A percentile compares a stretch with the other conserved stretches of the same genome.
These are phyloP conservation scores for Clonostachys solani DNA, from an alignment of 2,329 filamentous ascomycete species.

Conservation along the genomic window DNA sequence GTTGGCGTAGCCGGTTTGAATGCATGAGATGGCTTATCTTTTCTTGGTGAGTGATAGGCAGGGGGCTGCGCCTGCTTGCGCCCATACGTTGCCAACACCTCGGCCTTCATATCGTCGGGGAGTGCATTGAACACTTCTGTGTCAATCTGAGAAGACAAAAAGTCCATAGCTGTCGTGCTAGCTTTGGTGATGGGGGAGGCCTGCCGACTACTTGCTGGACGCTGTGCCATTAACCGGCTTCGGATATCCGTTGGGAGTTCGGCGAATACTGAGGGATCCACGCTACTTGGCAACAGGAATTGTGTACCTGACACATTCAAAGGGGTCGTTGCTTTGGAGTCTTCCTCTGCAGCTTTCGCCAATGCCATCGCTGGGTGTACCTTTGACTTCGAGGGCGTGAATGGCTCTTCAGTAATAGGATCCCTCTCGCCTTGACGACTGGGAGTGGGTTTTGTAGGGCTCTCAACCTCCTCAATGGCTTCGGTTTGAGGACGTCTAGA, in stretches of 20 bases:
- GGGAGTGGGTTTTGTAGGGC: slow-evolving; percentile 24
- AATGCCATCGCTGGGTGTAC: slow-evolving; percentile 49
- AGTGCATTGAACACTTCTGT: slow-evolving; percentile 78
- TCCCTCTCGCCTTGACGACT: slow-evolving; percentile 31
- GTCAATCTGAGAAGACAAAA: slow-evolving; percentile 76
- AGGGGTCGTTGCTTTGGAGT: slow-evolving; percentile 58
- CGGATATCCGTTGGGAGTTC: slow-evolving; percentile 83
- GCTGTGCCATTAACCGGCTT: slow-evolving; percentile 64
- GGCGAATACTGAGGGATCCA: slow-evolving; percentile 76
- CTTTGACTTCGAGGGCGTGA: slow-evolving; percentile 48
- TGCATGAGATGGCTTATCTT: slow-evolving; percentile 44
- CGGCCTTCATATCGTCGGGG: slow-evolving; percentile 80
- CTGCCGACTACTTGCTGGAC: slow-evolving; percentile 15
- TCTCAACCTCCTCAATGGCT: slow-evolving; percentile 44
- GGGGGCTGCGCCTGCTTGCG: slow-evolving; percentile 24
- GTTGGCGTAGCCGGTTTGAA: slow-evolving; percentile 58
- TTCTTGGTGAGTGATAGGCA: slow-evolving; percentile 49
- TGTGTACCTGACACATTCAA: slow-evolving; percentile 84
- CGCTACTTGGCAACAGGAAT: slow-evolving; percentile 82
- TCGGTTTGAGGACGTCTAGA: slow-evolving; percentile 28
- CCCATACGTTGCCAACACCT: slow-evolving; percentile 72
- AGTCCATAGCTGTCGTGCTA: slow-evolving; percentile 27
- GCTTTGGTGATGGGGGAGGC: slow-evolving; percentile 21
- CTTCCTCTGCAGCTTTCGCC: slow-evolving; percentile 38
- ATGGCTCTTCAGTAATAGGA: slow-evolving; percentile 50